A percentile compares a stretch with the other conserved stretches of the same genome.
These are phyloP conservation scores for Filobasidium uniguttulatum DNA, from an alignment of 1,284 basidiomycete species.

Conservation along the genomic window DNA sequence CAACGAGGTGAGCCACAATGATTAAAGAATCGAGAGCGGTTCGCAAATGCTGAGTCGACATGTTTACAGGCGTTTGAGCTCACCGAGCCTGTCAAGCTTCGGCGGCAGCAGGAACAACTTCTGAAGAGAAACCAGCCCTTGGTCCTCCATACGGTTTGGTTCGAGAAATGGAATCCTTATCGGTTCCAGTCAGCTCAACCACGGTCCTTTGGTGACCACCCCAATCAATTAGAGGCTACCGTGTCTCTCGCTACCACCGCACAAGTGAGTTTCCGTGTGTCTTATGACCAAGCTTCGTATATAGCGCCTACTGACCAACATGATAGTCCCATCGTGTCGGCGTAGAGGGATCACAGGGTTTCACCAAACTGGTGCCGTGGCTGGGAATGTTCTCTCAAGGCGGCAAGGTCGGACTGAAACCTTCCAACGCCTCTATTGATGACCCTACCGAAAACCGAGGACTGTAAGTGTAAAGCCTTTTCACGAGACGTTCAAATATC, in stretches of 20 bases:
- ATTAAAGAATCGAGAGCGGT: no score
- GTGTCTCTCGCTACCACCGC: no score
- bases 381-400: neutral
- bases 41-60: constrained; percentile 11
- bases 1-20: constrained; percentile 55
- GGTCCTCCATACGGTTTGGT: constrained; percentile 47
- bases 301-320: no score
- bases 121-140: constrained; percentile 38
- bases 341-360: no score
- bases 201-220: neutral
- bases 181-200: constrained; percentile 27
- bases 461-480: no score
- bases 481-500: no score
- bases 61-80: constrained; percentile 76
- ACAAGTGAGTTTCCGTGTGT: no score
- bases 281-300: no score
- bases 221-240: no score
- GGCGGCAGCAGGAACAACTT: constrained; percentile 57
- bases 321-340: no score
- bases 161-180: constrained; percentile 75
- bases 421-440: neutral
- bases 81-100: constrained; percentile 79
- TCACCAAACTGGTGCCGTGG: constrained; percentile 2
- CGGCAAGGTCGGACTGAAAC: neutral
- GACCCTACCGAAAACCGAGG: neutral